Evolutionary conservation across 1,284 basidiomycete species (phyloP).

Genomic region (Gastroboletus turbinatus): DNA sequence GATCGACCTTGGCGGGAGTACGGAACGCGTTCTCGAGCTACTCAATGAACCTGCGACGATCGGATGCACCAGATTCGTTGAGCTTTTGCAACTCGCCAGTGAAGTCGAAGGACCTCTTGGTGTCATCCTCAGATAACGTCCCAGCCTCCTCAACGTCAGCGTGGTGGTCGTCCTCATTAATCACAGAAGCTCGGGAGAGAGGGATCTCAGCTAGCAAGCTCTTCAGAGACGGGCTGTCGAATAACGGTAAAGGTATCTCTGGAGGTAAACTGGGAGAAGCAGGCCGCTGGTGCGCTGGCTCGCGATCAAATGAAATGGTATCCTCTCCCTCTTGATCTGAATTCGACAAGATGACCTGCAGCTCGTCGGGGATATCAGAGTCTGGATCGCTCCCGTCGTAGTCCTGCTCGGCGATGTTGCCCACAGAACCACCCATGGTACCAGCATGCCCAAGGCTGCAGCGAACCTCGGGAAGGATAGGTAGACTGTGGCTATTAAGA

Average conservation of each 20-base stretch:
- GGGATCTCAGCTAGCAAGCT: slow-evolving; percentile 30
- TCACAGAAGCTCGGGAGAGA: slow-evolving; percentile 45
- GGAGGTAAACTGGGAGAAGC: slow-evolving; percentile 46
- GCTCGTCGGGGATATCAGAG: slow-evolving; percentile 74
- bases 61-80: slow-evolving; percentile 65
- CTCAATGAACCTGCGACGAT: slow-evolving; percentile 78
- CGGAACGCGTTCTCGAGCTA: slow-evolving; percentile 77
- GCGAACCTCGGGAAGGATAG: slow-evolving; percentile 51
- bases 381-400: slow-evolving; percentile 59
- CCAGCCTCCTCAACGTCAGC: slow-evolving; percentile 47
- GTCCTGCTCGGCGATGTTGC: slow-evolving; percentile 42
- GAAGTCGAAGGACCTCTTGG: slow-evolving; percentile 83
- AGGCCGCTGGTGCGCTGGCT: slow-evolving; percentile 8
- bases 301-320: slow-evolving; percentile 40
- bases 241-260: slow-evolving; percentile 38
- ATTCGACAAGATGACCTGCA: slow-evolving; percentile 61
- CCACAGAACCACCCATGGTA: slow-evolving; percentile 60
- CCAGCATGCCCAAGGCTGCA: slow-evolving; percentile 60
- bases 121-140: slow-evolving; percentile 52
- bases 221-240: slow-evolving; percentile 18
- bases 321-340: slow-evolving; percentile 45
- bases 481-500: slow-evolving; percentile 26
- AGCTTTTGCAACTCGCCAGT: slow-evolving; percentile 75
- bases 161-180: slow-evolving; percentile 46
- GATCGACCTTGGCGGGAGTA: slow-evolving; percentile 65